Evolutionary conservation across 441 rosid species (phyloP).

Genomic region (California macrophylla): DNA sequence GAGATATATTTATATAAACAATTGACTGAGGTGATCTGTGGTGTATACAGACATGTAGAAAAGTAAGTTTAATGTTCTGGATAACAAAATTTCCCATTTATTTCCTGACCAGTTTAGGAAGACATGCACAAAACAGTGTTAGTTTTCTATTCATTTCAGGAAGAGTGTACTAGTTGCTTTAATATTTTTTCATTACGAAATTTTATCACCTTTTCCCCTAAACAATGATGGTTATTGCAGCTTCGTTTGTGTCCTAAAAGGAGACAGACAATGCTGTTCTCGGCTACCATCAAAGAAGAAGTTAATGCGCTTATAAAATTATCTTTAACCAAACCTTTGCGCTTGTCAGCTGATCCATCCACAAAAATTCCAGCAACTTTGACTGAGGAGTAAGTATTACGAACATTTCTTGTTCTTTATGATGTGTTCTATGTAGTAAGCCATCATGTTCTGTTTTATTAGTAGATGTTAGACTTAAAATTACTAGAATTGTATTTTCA

Average conservation of each 20-base stretch:
- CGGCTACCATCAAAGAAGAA: slow-evolving; percentile 96
- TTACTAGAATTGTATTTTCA: not conserved
- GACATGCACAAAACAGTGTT: not conserved
- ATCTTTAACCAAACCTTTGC: slow-evolving; percentile 72
- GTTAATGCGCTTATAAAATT: slow-evolving; percentile 84
- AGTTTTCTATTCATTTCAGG: not conserved
- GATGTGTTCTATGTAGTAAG: slow-evolving; percentile 6
- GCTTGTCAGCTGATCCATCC: slow-evolving; percentile 89
- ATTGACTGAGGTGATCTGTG: not conserved
- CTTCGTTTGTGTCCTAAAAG: slow-evolving; percentile 82
- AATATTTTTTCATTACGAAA: not conserved
- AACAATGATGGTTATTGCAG: slow-evolving; percentile 27
- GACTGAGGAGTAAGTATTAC: slow-evolving; percentile 66
- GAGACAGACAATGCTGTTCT: slow-evolving; percentile 93
- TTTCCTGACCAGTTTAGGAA: not conserved
- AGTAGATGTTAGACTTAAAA: slow-evolving; percentile 7
- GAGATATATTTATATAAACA: not conserved
- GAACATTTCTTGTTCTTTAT: slow-evolving; percentile 13
- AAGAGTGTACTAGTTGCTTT: not conserved
- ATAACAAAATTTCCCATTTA: not conserved
- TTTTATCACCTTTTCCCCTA: not conserved
- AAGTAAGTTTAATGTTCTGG: not conserved
- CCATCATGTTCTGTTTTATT: not conserved
- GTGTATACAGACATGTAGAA: not conserved
- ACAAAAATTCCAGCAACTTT: slow-evolving; percentile 74